Percentiles rank a stretch among this genome's conserved stretches.
phyloP scores from a whole-genome alignment of 2,329 filamentous ascomycete genomes.

The Fusarium sp. region DNA sequence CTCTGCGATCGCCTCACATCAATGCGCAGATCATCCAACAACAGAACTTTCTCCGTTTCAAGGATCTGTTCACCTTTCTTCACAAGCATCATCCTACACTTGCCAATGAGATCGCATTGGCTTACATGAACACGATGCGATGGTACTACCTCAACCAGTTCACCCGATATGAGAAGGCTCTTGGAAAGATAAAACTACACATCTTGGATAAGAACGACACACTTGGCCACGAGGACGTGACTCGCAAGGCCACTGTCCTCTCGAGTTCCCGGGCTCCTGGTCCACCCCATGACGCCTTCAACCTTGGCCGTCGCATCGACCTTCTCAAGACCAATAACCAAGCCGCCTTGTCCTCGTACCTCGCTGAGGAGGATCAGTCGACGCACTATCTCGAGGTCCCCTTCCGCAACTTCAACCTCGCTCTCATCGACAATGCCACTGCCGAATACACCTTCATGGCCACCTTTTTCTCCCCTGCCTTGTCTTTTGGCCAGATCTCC shows the following conservation, averaged over 20 bases:
- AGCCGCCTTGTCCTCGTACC: slow-evolving; percentile 81
- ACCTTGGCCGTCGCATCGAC: slow-evolving; percentile 84
- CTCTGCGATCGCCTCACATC: slow-evolving; percentile 90
- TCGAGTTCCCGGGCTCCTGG: slow-evolving; percentile 57
- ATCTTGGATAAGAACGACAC: slow-evolving; percentile 82
- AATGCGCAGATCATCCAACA: slow-evolving; percentile 98
- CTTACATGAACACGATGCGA: slow-evolving; percentile 97
- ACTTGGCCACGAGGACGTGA: slow-evolving; percentile 77
- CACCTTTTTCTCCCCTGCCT: slow-evolving; percentile 82
- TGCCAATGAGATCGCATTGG: slow-evolving; percentile 86
- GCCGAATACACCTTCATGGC: slow-evolving; percentile 95
- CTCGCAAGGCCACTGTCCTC: slow-evolving; percentile 68
- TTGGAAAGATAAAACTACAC: slow-evolving; percentile 86
- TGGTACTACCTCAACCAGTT: slow-evolving; percentile 98
- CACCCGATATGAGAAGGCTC: slow-evolving; percentile 80
- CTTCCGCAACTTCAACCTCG: slow-evolving; percentile 94
- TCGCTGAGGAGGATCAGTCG: slow-evolving; percentile 87
- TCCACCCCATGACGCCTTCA: slow-evolving; percentile 83
- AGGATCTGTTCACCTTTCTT: slow-evolving; percentile 86
- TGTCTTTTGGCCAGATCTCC: slow-evolving; percentile 78
- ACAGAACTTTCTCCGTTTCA: slow-evolving; percentile 86
- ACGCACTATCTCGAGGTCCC: slow-evolving; percentile 88
- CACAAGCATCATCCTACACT: slow-evolving; percentile 82
- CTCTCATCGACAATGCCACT: slow-evolving; percentile 90
- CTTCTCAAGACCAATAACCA: slow-evolving; percentile 76